Conservation (phyloP, 257 asterid species). For the Solanum arcanum region DNA sequence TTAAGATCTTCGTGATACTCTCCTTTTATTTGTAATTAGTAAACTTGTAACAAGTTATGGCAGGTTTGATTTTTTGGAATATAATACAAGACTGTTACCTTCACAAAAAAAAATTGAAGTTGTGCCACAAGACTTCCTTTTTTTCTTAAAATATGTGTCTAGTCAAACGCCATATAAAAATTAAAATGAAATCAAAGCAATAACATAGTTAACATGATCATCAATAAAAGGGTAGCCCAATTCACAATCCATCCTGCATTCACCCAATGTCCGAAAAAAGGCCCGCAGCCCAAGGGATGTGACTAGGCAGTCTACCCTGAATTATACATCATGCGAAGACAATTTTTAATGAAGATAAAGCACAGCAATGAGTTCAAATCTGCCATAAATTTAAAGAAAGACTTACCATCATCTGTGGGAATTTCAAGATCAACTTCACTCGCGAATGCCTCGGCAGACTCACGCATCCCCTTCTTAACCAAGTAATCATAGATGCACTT, state of each 20-base stretch:
- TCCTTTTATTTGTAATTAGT: no score
- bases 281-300: background rate
- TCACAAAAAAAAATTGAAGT: background rate
- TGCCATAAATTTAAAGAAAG: background rate
- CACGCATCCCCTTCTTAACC: constrained; percentile 9
- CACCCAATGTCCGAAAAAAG: background rate
- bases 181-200: background rate
- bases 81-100: no score
- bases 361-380: background rate
- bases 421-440: constrained; percentile 4
- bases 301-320: background rate
- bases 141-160: background rate
- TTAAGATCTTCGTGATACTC: no score
- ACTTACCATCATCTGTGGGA: constrained; percentile 3
- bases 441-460: constrained; percentile 14
- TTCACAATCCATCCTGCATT: background rate
- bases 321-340: background rate
- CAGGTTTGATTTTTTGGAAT: no score
- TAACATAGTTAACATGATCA: background rate
- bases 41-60: no score
- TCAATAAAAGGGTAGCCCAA: background rate
- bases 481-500: constrained; percentile 9
- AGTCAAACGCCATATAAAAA: background rate
- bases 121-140: background rate
- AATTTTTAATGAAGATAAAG: background rate